A percentile compares a stretch with the other conserved stretches of the same genome.
phyloP scores from a whole-genome alignment of 805 yeast genomes.

The Metschnikowia similis region DNA sequence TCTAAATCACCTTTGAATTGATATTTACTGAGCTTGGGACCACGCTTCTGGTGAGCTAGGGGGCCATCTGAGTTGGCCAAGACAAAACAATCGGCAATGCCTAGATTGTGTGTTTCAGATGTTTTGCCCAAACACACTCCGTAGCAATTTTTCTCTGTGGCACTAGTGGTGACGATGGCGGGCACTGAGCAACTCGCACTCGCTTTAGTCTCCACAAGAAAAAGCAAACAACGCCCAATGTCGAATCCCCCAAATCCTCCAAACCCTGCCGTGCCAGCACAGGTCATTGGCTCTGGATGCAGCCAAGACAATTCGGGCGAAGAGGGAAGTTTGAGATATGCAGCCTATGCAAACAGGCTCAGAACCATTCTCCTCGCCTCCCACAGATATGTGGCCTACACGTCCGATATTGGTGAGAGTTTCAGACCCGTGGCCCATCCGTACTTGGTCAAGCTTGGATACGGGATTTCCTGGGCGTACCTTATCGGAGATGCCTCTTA shows the following conservation, averaged over 20 bases:
- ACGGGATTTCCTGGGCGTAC: constrained; percentile 74
- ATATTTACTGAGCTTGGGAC: no score
- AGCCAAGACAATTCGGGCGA: constrained; percentile 15
- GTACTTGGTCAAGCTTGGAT: constrained; percentile 55
- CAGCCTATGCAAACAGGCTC: constrained; percentile 75
- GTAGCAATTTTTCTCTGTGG: neutral
- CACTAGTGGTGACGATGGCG: no score
- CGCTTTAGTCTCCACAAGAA: neutral
- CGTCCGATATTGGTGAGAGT: constrained; percentile 83
- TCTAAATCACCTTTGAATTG: neutral
- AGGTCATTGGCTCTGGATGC: constrained; percentile 4
- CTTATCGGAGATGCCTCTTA: constrained; percentile 70
- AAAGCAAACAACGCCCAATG: neutral
- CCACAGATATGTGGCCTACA: constrained; percentile 80
- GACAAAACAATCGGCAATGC: no score
- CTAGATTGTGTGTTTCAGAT: no score
- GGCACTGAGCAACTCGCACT: neutral
- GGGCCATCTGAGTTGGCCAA: no score
- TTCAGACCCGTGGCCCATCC: constrained; percentile 82
- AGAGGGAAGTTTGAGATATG: constrained; percentile 53
- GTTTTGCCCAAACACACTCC: neutral
- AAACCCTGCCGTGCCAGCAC: neutral
- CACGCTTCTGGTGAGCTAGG: no score
- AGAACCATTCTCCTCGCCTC: constrained; percentile 69
- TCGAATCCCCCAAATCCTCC: neutral